phyloP scores from a whole-genome alignment of 2,329 filamentous ascomycete species.

The Ophiostoma sp. region DNA sequence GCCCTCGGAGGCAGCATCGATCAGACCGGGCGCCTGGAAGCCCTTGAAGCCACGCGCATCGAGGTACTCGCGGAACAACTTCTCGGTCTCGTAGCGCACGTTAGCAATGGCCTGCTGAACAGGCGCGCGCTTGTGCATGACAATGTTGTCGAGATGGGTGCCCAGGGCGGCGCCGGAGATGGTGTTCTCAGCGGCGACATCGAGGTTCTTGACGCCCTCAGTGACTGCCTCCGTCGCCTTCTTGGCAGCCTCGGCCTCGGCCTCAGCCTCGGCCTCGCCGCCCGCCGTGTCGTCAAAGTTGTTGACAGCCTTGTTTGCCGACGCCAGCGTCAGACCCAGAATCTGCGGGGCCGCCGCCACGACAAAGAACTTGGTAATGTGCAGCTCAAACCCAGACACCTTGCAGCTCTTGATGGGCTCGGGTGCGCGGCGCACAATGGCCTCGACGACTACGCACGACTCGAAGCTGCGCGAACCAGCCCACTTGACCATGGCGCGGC shows the following conservation, averaged over 20 bases:
- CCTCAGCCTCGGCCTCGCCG: constrained; percentile 18
- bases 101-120: constrained; percentile 81
- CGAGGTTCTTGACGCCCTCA: constrained; percentile 42
- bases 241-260: constrained; percentile 45
- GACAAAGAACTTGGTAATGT: constrained; percentile 82
- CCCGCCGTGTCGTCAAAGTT: constrained; percentile 59
- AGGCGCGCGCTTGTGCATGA: constrained; percentile 87
- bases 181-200: constrained; percentile 35
- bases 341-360: constrained; percentile 63
- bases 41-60: constrained; percentile 71
- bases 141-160: constrained; percentile 86
- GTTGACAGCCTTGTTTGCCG: constrained; percentile 55
- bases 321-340: constrained; percentile 58
- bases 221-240: constrained; percentile 34
- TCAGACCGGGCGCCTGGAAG: constrained; percentile 87
- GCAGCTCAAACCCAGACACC: constrained; percentile 78
- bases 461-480: constrained; percentile 72
- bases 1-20: constrained; percentile 88
- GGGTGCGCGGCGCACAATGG: constrained; percentile 74
- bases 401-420: constrained; percentile 87
- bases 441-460: constrained; percentile 80
- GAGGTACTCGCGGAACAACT: constrained; percentile 60
- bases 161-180: constrained; percentile 75
- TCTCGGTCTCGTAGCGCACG: constrained; percentile 46
- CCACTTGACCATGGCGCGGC: constrained; percentile 94